phyloP scores from a whole-genome alignment of 495 filamentous ascomycete species.

The Neurospora sp. region DNA sequence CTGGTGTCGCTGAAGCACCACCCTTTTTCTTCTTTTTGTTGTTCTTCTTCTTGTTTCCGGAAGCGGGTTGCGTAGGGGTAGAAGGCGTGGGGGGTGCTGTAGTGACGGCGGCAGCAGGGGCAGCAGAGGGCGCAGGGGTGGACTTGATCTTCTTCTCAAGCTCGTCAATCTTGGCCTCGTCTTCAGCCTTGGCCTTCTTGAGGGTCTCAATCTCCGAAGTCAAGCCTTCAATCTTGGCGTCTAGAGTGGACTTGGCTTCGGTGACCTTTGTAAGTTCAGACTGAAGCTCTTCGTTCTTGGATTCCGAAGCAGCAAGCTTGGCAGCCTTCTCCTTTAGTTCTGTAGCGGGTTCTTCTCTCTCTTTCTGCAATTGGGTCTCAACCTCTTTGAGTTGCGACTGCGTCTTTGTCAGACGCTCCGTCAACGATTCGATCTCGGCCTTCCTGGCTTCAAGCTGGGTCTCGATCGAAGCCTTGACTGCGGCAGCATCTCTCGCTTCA shows the following conservation, averaged over 20 bases:
- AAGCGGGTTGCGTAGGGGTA: slow-evolving; percentile 9
- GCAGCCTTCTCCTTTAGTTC: slow-evolving; percentile 27
- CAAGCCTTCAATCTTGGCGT: slow-evolving; percentile 22
- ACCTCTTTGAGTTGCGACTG: slow-evolving; percentile 43
- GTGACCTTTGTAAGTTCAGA: slow-evolving; percentile 18
- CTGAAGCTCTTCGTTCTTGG: slow-evolving; percentile 30
- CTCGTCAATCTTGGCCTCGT: slow-evolving; percentile 22
- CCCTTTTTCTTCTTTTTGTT: slow-evolving; percentile 85
- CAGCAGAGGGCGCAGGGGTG: slow-evolving; percentile 2
- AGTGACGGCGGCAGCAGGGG: slow-evolving; percentile 6
- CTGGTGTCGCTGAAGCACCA: slow-evolving; percentile 27
- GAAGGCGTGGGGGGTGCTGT: slow-evolving; percentile 2
- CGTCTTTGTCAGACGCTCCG: slow-evolving; percentile 40
- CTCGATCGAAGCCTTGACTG: slow-evolving; percentile 38
- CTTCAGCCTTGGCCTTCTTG: slow-evolving; percentile 24
- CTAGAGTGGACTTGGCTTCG: slow-evolving; percentile 22
- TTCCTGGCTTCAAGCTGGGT: slow-evolving; percentile 40
- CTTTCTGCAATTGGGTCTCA: slow-evolving; percentile 40
- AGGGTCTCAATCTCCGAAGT: slow-evolving; percentile 24
- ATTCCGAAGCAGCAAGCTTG: slow-evolving; percentile 13
- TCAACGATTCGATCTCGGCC: slow-evolving; percentile 35
- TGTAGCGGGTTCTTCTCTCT: slow-evolving; percentile 28
- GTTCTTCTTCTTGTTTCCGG: slow-evolving; percentile 65
- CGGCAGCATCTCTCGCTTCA: slow-evolving; percentile 46
- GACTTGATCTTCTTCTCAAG: slow-evolving; percentile 26